Base-by-base conservation (phyloP, 257 asterid species). In the Rehmannia glutinosa region DNA sequence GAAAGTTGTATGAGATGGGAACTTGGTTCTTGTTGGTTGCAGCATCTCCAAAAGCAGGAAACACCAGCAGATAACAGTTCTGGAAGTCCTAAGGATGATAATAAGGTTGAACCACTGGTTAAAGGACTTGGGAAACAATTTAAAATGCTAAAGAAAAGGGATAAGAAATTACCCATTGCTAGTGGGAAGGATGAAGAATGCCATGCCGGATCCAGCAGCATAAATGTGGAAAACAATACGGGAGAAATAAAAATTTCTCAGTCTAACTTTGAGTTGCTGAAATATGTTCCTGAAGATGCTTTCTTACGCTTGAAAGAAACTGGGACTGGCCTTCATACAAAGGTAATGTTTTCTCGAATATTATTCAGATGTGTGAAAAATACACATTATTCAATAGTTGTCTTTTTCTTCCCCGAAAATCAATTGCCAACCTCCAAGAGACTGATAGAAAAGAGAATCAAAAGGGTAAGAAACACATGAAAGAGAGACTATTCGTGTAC, bases 11-110 rank as follows among this genome's bases (percentile, higher is more conserved):
- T 91, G 81, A 84, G 99, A 83, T 94, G 98, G 98, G 99, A 94
- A 82, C 97, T 94, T 55, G 99, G 98, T 75, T 88, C 96, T 51
- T 91, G 98, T 74, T 94, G 96, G 99, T 84, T 91, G 79, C 98
- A 91, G 86, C 98, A 91, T 89, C 85, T 91, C 64, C 97, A 91
- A 71, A 94, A 91, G 90, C 89, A 83, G 82, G 96, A 91, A 74
- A 60, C 79, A 41, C 73, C 87, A 56, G 62, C 61, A 17, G 84
- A 87, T 54, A 74, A 67, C 67, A 74, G 54, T 69, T 65, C 95
- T 70, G 80, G 74, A 72, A 70, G 80, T 65, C 66, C 62, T 9
- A 82, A 82, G 64, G 89, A 77, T 69, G 86, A 72, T 62, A 77
- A 71, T 17, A 86, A 87, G 79, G 84, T 69, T 70, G 96, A 90